Evolutionary conservation across 179 eudicot species (phyloP).

Genomic region (Beta lomatogona): DNA sequence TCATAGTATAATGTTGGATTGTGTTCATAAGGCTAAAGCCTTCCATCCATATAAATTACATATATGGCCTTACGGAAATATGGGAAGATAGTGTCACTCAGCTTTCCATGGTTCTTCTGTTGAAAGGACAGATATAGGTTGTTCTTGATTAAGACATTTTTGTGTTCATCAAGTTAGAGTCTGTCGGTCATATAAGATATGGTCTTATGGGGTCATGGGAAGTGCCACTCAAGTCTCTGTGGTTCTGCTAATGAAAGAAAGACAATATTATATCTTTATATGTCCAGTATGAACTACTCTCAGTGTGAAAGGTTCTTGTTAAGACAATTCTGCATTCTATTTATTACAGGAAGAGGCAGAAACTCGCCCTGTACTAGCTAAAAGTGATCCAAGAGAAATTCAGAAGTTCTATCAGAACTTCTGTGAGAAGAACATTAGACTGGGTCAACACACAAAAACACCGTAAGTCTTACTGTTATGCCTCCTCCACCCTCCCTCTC

Average conservation of each 20-base stretch:
- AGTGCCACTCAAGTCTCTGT: not conserved
- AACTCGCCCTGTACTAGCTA: slow-evolving; percentile 57
- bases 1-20: not conserved
- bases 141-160: too few species aligned
- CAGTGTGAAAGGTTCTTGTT: slow-evolving; percentile 12
- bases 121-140: not conserved
- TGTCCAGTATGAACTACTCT: not conserved
- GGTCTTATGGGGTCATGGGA: not conserved
- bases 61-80: not conserved
- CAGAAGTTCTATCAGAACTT: slow-evolving; percentile 69
- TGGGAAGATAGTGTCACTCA: not conserved
- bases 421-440: slow-evolving; percentile 69
- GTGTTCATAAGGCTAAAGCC: not conserved
- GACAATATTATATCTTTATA: not conserved
- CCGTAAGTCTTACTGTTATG: slow-evolving; percentile 58
- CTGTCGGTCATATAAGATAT: not conserved
- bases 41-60: not conserved
- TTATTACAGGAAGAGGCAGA: slow-evolving; percentile 74
- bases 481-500: not conserved
- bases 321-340: slow-evolving; percentile 3
- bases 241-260: slow-evolving; percentile 8
- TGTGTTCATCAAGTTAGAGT: too few species aligned
- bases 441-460: slow-evolving; percentile 76
- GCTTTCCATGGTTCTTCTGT: slow-evolving; percentile 3
- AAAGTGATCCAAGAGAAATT: slow-evolving; percentile 75